Conservation (phyloP, 768 basidiomycete species). For the Pleurotus tuoliensis region DNA sequence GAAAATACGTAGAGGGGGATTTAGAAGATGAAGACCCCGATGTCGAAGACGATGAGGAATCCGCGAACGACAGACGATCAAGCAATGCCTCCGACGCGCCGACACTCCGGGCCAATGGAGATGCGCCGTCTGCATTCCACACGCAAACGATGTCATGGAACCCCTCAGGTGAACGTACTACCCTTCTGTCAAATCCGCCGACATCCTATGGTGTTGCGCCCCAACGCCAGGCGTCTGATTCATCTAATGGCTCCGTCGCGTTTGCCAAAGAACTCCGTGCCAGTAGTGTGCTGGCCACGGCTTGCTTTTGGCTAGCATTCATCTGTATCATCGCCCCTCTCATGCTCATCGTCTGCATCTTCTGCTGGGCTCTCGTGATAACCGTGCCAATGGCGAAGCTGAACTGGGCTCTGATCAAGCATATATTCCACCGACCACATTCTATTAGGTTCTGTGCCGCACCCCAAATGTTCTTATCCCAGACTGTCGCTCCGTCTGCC, state of each 20-base stretch:
- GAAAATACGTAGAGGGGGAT: constrained; percentile 95
- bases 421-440: constrained; percentile 75
- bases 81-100: constrained; percentile 27
- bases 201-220: constrained; percentile 70
- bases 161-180: constrained; percentile 41
- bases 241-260: constrained; percentile 27
- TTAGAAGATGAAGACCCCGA: constrained; percentile 36
- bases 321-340: constrained; percentile 79
- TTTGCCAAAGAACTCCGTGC: constrained; percentile 29
- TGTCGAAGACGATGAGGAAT: constrained; percentile 32
- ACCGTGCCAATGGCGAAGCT: constrained; percentile 98
- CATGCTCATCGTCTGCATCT: constrained; percentile 80
- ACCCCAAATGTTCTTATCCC: constrained; percentile 61
- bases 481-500: constrained; percentile 19
- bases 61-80: constrained; percentile 24
- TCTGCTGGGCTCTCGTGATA: constrained; percentile 95
- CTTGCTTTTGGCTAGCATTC: constrained; percentile 82
- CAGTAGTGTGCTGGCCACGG: constrained; percentile 59
- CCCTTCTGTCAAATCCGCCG: constrained; percentile 40
- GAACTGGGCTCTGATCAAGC: constrained; percentile 89
- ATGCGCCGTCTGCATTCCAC: constrained; percentile 41
- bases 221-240: constrained; percentile 25
- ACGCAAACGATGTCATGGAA: constrained; percentile 40
- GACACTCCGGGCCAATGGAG: constrained; percentile 32
- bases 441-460: constrained; percentile 92